A percentile compares a stretch with the other conserved stretches of the same genome.
Conservation (phyloP, 345 rosid species). For the Eucalyptus marginata region DNA sequence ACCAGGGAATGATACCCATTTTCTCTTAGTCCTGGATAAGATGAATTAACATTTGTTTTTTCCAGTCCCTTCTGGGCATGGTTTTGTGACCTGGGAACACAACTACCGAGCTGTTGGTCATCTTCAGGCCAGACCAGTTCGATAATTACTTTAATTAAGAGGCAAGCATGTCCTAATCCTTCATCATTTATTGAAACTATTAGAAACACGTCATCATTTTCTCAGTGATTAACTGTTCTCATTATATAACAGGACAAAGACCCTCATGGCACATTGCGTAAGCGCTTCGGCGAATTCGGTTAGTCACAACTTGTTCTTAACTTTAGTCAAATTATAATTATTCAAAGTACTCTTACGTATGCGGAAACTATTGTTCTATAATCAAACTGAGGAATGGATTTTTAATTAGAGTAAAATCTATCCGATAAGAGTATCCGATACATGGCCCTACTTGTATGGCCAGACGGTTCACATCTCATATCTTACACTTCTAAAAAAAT, state of each 20-base stretch:
- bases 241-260: background rate
- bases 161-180: background rate
- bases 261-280: background rate
- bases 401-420: background rate
- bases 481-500: background rate
- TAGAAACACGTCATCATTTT: background rate
- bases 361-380: background rate
- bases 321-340: background rate
- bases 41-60: background rate
- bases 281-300: background rate
- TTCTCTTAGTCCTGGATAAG: background rate
- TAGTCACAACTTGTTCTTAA: background rate
- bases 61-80: background rate
- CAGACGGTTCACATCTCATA: background rate
- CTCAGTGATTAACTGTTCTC: background rate
- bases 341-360: background rate
- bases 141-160: background rate
- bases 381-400: background rate
- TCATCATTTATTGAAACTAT: background rate
- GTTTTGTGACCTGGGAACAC: background rate
- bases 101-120: background rate
- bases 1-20: background rate
- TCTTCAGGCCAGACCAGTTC: background rate
- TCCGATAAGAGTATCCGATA: background rate
- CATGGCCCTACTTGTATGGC: background rate